Conservation (phyloP, 1,284 basidiomycete genomes). For the Microbotryomycetes sp. region DNA sequence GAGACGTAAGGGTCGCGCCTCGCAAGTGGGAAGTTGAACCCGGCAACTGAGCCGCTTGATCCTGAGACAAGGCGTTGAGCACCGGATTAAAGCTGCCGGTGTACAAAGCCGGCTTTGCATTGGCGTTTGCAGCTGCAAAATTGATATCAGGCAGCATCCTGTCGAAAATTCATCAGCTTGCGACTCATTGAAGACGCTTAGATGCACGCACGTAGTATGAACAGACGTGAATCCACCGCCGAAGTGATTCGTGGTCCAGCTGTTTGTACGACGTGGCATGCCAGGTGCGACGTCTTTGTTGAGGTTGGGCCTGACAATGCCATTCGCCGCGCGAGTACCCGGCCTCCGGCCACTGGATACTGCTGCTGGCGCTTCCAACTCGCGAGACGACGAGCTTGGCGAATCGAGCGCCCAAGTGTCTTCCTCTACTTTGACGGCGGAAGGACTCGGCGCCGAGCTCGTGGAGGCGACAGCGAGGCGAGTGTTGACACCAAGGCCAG, state of each 20-base stretch:
- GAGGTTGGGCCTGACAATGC: slow-evolving; percentile 56
- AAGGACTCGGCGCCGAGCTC: slow-evolving; percentile 1
- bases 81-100: slow-evolving; percentile 31
- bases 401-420: slow-evolving; percentile 17
- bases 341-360: background rate
- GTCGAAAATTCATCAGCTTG: background rate
- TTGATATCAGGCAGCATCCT: slow-evolving; percentile 30
- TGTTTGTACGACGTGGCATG: slow-evolving; percentile 32
- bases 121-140: slow-evolving; percentile 21
- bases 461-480: slow-evolving; percentile 17
- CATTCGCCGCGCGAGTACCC: slow-evolving; percentile 35
- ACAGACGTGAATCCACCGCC: slow-evolving; percentile 70
- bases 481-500: slow-evolving; percentile 29
- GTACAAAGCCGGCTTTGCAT: slow-evolving; percentile 10
- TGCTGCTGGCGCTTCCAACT: background rate
- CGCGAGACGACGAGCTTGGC: slow-evolving; percentile 1
- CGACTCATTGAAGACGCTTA: background rate
- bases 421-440: slow-evolving; percentile 20
- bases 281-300: slow-evolving; percentile 70
- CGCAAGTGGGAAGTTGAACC: slow-evolving; percentile 24
- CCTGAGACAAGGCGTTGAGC: slow-evolving; percentile 25
- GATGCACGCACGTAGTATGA: slow-evolving; percentile 53
- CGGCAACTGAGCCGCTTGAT: slow-evolving; percentile 21
- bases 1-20: background rate
- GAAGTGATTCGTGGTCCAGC: slow-evolving; percentile 17